Percentiles rank a stretch among this genome's conserved stretches.
Conservation (phyloP, 306 rosid genomes). For the Quillaja saponaria region DNA sequence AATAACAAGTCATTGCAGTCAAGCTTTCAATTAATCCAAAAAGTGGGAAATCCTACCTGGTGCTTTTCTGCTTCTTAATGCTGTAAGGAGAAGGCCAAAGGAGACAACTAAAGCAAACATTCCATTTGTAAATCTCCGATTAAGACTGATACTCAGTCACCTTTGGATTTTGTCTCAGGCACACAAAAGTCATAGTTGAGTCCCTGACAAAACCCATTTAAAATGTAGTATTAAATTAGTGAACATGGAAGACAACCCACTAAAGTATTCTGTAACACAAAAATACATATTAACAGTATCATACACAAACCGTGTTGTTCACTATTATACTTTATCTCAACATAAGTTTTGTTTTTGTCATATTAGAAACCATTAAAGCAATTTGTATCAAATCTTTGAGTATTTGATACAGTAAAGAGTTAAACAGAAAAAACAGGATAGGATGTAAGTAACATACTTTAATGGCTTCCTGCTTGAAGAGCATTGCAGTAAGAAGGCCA, state of each 20-base stretch:
- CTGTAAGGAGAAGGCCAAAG: conserved; percentile 73
- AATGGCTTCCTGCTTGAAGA: conserved; percentile 83
- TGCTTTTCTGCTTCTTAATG: conserved; percentile 71
- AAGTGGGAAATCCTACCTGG: conserved; percentile 47
- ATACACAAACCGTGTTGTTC: no score
- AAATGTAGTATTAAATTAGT: background rate
- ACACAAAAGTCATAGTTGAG: conserved; percentile 56
- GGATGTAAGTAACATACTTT: conserved; percentile 61
- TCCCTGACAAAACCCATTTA: conserved; percentile 53
- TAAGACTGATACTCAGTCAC: conserved; percentile 62
- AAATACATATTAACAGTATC: background rate
- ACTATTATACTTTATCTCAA: conserved; percentile 1
- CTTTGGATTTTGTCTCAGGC: conserved; percentile 54
- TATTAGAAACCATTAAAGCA: conserved; percentile 19
- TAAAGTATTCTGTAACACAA: background rate
- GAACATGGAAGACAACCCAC: background rate
- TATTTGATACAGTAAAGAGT: conserved; percentile 3
- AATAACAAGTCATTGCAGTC: conserved; percentile 3
- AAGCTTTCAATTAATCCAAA: conserved; percentile 19
- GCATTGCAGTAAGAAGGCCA: conserved; percentile 84
- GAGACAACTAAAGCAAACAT: conserved; percentile 80
- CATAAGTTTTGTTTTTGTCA: conserved; percentile 2
- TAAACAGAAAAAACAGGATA: conserved; percentile 11
- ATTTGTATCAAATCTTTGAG: background rate
- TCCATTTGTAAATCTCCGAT: conserved; percentile 88